Evolutionary conservation across 345 rosid genomes (phyloP).

Genomic region (Garcia nutans): DNA sequence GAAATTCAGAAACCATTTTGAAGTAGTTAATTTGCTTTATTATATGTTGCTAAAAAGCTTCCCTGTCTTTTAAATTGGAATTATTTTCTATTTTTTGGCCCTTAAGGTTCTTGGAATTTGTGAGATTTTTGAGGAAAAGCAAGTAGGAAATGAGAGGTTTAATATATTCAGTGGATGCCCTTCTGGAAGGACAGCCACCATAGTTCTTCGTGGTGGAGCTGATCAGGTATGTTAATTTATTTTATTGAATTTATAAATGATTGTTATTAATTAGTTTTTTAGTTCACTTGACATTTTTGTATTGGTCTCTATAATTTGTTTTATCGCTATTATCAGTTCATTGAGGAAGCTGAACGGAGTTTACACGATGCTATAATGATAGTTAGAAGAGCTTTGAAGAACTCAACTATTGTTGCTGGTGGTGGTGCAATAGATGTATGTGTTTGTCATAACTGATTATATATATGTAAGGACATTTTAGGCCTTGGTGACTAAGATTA

Average conservation of each 20-base stretch:
- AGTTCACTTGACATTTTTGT: slow-evolving; percentile 3
- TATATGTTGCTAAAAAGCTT: neutral
- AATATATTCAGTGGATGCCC: slow-evolving; percentile 99
- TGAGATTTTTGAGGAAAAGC: slow-evolving; percentile 92
- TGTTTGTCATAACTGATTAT: slow-evolving; percentile 6
- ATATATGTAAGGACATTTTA: slow-evolving; percentile 1
- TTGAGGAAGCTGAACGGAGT: slow-evolving; percentile 99
- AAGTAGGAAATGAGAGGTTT: slow-evolving; percentile 98
- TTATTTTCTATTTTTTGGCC: slow-evolving; percentile 9
- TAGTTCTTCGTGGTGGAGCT: slow-evolving; percentile 99
- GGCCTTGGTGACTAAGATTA: slow-evolving; percentile 12
- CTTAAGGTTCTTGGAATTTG: slow-evolving; percentile 93
- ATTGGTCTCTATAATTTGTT: neutral
- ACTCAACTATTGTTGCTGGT: slow-evolving; percentile 98
- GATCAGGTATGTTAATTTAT: slow-evolving; percentile 70
- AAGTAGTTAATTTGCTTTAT: neutral
- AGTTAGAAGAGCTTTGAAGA: slow-evolving; percentile 93
- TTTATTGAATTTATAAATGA: neutral
- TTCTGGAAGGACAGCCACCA: slow-evolving; percentile 87
- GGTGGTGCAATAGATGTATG: slow-evolving; percentile 99
- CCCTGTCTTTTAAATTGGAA: neutral
- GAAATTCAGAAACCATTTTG: neutral
- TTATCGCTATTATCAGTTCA: slow-evolving; percentile 53
- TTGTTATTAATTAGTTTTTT: neutral
- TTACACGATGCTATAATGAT: slow-evolving; percentile 99